These are phyloP conservation scores for Ambrosia trifida DNA, from an alignment of 129 eudicot genomes.

Conservation along the genomic window DNA sequence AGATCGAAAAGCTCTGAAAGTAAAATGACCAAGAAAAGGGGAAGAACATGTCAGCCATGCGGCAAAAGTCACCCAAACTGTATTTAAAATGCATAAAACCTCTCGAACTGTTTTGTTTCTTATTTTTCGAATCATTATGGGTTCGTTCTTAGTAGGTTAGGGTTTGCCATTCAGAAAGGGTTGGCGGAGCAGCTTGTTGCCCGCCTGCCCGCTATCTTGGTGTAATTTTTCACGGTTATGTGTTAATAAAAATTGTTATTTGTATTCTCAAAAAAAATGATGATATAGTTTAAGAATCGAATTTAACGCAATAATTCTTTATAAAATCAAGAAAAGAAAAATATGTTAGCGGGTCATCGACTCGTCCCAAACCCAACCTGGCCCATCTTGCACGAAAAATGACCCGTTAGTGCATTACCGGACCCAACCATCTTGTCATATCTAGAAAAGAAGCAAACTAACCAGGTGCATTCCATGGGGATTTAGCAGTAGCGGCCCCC, in stretches of 20 bases:
- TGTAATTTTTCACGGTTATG: too few species aligned
- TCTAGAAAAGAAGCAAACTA: slow-evolving; percentile 21
- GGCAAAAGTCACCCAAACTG: background rate
- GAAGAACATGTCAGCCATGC: background rate
- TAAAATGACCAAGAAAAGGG: slow-evolving; percentile 7
- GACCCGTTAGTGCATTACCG: background rate
- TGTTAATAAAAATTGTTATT: too few species aligned
- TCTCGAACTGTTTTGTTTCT: background rate
- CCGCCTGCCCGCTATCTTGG: too few species aligned
- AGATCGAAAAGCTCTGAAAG: slow-evolving; percentile 83
- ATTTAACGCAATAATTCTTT: background rate
- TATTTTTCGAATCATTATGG: too few species aligned
- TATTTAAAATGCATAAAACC: background rate
- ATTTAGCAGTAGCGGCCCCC: slow-evolving; percentile 96
- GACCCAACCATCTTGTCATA: background rate
- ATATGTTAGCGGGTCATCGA: background rate
- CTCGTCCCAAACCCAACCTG: background rate
- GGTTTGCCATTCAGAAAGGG: too few species aligned
- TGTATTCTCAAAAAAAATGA: too few species aligned
- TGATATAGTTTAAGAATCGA: background rate
- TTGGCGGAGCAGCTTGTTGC: too few species aligned
- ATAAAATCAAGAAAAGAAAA: background rate
- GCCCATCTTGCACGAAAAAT: background rate
- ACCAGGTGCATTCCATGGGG: slow-evolving; percentile 99
- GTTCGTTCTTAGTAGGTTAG: too few species aligned